Base-by-base conservation (phyloP, 108 stramenopile genomes). In the Cyclostephanos tholiformis region DNA sequence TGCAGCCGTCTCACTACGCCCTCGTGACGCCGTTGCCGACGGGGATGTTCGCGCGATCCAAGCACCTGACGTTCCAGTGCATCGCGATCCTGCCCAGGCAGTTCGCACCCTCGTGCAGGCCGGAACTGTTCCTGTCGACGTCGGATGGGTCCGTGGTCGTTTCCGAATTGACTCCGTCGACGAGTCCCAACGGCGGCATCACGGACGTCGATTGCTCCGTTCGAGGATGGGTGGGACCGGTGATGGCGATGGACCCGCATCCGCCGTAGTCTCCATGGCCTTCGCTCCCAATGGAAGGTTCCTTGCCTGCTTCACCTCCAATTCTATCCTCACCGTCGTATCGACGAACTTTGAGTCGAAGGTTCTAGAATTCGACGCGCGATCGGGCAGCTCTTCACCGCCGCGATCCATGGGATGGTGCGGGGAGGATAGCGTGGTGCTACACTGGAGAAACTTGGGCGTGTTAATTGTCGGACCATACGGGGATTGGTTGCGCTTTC, bases 211-310 rank as follows among this genome's bases (percentile, higher is more conserved):
- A 95, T 67, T 95, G 93, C 69, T n/a, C n/a, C 89, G 91, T 46
- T 77, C 80, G 17, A 85, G 88, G 35, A 88, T 95, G 16, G 68
- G 68, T 29, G 60, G 43, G 6, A 16, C 57, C 12, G 23, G 13
- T 22, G 55, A 44, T 26, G 23, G 12, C 23, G 48, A 30, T 26
- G 62, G 64, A 44, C 30, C 51, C 20, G 27, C 71, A 17, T 74
- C 93, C 22, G 90, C 93, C n/a, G 91, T 96, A 69, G 83, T 91
- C 4, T 85, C 83, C 67, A 96, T 97, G 88, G 84, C 82, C 25
- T 93, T 95, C 77, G 93, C 96, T 17, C 97, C 97, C 19, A 97
- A 98, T 82, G 96, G 97, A 26, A 86, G 96, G 11, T 97, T 96
- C 67, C 72, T 98, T 75, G 97, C 97, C 25, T 97, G 95, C 80